Base-by-base conservation (phyloP, 345 rosid genomes). In the Gossypium australe region DNA sequence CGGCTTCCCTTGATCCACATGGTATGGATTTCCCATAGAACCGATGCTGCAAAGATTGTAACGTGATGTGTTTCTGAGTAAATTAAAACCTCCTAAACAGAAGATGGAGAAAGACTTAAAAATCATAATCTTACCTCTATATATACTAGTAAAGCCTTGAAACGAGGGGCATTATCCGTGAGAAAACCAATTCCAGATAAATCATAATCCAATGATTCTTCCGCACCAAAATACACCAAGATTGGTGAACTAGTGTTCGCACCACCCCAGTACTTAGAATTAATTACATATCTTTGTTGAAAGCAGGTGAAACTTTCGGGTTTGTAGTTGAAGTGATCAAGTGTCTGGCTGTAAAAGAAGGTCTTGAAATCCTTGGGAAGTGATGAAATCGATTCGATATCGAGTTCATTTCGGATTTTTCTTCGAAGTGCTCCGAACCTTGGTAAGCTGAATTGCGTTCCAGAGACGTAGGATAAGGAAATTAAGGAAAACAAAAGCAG, bases 251-350 rank as follows among this genome's bases (percentile, higher is more conserved):
- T 79, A 17, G 78, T 16, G 60, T 77, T 84, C 8, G 86, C 76
- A 2, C 94, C 91, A 8, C 75, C 85, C 91, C 89, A 89, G 18
- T 81, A 9, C 70, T 78, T 86, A 67, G 80, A 82, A 75, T 85
- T 79, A 2, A 87, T 77, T 0, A 79, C 65, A 5, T 83, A 87
- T 80, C 84, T 84, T 64, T 89, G 89, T 79, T 65, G 81, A 66
- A 89, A 89, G 11, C 84, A 78, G 12, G 80, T 74, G 76, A 83
- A 87, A 74, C 94, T 87, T 52, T 89, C 79, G 0, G 89, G 87
- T 62, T 76, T 79, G 67, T 76, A 89, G 56, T 77, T 84, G 80
- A 89, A 87, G 67, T 89, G 94, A 70, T 89, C 91, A 1, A 89
- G 86, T 41, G 75, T 86, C 52, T 87, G 91, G 2, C 57, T 71